Percentiles rank a stretch among this genome's conserved stretches.
phyloP scores from a whole-genome alignment of 805 yeast genomes.

The Metschnikowia anglica region DNA sequence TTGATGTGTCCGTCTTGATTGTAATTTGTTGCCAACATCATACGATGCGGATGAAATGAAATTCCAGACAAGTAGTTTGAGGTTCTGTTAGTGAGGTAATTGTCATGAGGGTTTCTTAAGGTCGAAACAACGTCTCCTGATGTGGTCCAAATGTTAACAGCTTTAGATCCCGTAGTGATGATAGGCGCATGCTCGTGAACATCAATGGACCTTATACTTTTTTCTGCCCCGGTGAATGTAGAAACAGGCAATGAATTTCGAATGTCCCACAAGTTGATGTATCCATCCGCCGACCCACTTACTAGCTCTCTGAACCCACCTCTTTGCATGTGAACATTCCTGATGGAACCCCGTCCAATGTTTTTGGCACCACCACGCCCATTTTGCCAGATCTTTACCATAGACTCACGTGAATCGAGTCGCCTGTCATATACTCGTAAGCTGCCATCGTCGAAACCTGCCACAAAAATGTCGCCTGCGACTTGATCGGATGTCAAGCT shows the following conservation, averaged over 20 bases:
- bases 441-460: conserved; percentile 91
- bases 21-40: conserved; percentile 87
- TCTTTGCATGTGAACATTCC: conserved; percentile 90
- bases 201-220: conserved; percentile 63
- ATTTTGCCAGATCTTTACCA: conserved; percentile 77
- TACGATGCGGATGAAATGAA: conserved; percentile 88
- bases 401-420: conserved; percentile 76
- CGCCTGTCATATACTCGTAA: conserved; percentile 89
- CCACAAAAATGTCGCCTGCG: conserved; percentile 84
- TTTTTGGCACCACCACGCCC: conserved; percentile 25
- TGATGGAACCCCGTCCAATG: conserved; percentile 52
- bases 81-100: conserved; percentile 45
- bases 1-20: conserved; percentile 72
- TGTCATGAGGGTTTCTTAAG: conserved; percentile 51
- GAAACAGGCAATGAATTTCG: conserved; percentile 69
- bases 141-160: conserved; percentile 80
- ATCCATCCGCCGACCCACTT: conserved; percentile 80
- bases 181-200: conserved; percentile 97
- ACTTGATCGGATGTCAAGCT: conserved; percentile 93
- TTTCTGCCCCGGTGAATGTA: conserved; percentile 55
- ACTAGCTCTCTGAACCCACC: conserved; percentile 92
- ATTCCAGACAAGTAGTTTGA: conserved; percentile 61
- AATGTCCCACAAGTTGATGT: conserved; percentile 88
- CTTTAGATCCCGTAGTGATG: conserved; percentile 81
- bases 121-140: conserved; percentile 70